Base-by-base conservation (phyloP, 805 yeast genomes). In the Candida namnaoensis region DNA sequence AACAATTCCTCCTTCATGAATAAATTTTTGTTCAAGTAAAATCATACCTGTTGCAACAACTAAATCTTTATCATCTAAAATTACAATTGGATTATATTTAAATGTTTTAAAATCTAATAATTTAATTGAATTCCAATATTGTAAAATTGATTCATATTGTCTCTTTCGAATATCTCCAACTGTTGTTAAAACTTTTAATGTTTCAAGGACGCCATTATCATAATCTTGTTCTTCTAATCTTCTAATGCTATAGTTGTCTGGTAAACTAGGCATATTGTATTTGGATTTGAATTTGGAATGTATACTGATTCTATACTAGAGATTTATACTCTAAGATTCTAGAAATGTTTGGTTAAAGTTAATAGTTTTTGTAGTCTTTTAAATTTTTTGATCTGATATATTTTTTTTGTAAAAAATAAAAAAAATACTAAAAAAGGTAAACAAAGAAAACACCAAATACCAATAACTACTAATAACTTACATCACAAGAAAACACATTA, bases 11-110 rank as follows among this genome's bases (percentile, higher is more conserved):
- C 93, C 79, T 34, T 67, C 76, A 62, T 91, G 99, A 47, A 93
- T 88, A 47, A 82, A 64, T 60, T 91, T 91, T 39, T 72, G 72
- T 60, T 91, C 99, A 7, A 93, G 67, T 10, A 93, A 53, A 12
- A 91, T 64, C 58, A 83, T 79, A 0, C 98, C 98, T 0, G 88
- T 78, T 5, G 95, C 96, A 1, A 86, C 95, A 10, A 88, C 52
- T 8, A 72, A 77, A 0, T 43, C 34, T 3, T 59, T 49, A 1
- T 55, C 57, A 49, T 81, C 72, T 10, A 76, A 64, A 38, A 93
- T 80, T 5, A 88, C 96, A 34, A 75, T 60, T 0, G 84, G 82
- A 52, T 76, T 75, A 64, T 87, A 91, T 5, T 75, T 68, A 15
- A 41, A 37, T n/a, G 41, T 25, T 2, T 56, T 54, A 28, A 48